Conservation (phyloP, 2,329 filamentous ascomycete species). For the Drechslerella dactyloides region DNA sequence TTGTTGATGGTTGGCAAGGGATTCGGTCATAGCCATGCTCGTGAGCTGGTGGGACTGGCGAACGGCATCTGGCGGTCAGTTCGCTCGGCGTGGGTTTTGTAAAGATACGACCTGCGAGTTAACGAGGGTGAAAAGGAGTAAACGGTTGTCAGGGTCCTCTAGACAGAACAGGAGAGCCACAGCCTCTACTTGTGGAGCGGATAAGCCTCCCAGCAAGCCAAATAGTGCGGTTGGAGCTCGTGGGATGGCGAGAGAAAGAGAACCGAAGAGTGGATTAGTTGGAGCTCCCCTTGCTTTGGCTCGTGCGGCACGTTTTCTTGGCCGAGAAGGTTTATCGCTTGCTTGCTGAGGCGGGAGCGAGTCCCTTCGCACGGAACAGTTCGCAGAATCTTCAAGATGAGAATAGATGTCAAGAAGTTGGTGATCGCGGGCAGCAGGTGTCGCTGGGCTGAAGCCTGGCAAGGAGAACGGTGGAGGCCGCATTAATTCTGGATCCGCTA, state of each 20-base stretch:
- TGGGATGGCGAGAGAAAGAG: neutral
- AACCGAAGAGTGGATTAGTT: neutral
- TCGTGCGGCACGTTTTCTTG: too few relatives aligned
- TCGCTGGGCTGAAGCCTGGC: too few relatives aligned
- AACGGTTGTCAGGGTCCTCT: neutral
- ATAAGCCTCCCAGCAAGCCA: neutral
- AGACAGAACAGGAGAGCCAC: neutral
- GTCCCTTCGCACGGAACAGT: too few relatives aligned
- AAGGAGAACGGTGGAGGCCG: too few relatives aligned
- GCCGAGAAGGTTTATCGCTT: too few relatives aligned
- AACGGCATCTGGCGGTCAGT: conserved; percentile 18
- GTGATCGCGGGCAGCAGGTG: too few relatives aligned
- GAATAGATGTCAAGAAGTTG: too few relatives aligned
- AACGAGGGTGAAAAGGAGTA: neutral
- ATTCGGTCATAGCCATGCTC: conserved; percentile 35
- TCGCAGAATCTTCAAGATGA: too few relatives aligned
- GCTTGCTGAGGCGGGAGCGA: too few relatives aligned
- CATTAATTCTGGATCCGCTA: too few relatives aligned
- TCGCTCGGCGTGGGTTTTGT: neutral
- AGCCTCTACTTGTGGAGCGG: neutral
- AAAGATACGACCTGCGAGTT: neutral
- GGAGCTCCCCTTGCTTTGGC: neutral
- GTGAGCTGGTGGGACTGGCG: conserved; percentile 3
- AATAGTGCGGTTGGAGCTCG: too few relatives aligned
- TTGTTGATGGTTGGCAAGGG: conserved; percentile 23